Percentiles rank a stretch among this genome's conserved stretches.
Evolutionary conservation across 2,329 filamentous ascomycete species (phyloP).

Genomic region (Fusarium pilosicola): DNA sequence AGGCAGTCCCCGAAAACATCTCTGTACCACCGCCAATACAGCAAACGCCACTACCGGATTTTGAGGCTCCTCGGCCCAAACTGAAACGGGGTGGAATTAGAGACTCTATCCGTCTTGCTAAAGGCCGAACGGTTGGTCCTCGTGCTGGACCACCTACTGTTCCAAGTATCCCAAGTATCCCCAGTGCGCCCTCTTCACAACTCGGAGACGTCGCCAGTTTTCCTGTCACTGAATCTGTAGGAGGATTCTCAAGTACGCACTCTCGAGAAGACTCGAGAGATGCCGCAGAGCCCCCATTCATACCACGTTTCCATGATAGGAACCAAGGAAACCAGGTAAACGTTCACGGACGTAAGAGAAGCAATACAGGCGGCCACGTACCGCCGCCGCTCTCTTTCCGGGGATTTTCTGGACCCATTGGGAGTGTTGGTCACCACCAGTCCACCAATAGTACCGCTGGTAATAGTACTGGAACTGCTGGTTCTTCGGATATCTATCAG

Average conservation of each 20-base stretch:
- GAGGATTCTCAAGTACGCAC: constrained; percentile 49
- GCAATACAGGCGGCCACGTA: constrained; percentile 83
- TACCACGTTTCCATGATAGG: constrained; percentile 74
- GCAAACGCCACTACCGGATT: constrained; percentile 58
- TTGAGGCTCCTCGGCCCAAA: constrained; percentile 60
- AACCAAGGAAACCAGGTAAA: constrained; percentile 58
- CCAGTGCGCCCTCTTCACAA: constrained; percentile 50
- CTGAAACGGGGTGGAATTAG: constrained; percentile 70
- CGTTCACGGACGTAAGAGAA: constrained; percentile 83
- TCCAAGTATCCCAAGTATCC: constrained; percentile 59
- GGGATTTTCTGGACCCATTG: constrained; percentile 73
- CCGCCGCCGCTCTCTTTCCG: constrained; percentile 78
- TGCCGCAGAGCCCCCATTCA: constrained; percentile 75
- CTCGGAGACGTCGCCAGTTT: constrained; percentile 51
- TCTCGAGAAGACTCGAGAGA: constrained; percentile 64
- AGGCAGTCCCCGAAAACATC: constrained; percentile 80
- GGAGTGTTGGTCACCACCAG: constrained; percentile 55
- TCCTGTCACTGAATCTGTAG: constrained; percentile 54
- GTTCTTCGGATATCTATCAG: constrained; percentile 70
- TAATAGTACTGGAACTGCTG: constrained; percentile 66
- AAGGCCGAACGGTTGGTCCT: constrained; percentile 65
- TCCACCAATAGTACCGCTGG: constrained; percentile 67
- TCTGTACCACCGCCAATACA: constrained; percentile 59
- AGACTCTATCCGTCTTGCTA: constrained; percentile 90
- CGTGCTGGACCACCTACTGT: constrained; percentile 63